Evolutionary conservation across 768 basidiomycete genomes (phyloP).

Genomic region (Collybia mongolica): DNA sequence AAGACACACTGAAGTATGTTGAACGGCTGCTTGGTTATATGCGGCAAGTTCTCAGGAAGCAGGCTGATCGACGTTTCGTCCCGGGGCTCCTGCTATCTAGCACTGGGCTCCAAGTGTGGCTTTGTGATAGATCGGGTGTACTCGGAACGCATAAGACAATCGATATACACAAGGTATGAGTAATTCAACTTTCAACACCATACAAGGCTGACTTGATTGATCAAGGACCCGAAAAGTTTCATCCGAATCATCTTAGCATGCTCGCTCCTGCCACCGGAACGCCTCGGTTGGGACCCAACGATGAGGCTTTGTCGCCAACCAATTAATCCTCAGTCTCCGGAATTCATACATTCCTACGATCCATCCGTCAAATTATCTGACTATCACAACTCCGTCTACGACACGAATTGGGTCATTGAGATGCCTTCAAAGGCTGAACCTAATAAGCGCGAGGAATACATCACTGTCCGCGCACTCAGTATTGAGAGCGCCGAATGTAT

Average conservation of each 20-base stretch:
- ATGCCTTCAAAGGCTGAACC: conserved; percentile 1
- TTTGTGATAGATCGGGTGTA: conserved; percentile 3
- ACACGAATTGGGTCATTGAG: neutral
- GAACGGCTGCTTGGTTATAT: neutral
- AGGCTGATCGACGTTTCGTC: conserved; percentile 9
- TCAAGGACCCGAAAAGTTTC: neutral
- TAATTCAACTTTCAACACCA: too few relatives aligned
- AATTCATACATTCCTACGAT: neutral
- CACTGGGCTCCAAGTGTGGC: neutral
- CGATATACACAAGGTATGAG: neutral
- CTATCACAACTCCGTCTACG: neutral
- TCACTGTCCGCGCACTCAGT: neutral
- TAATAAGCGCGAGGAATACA: neutral
- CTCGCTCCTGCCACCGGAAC: too few relatives aligned
- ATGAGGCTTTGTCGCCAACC: too few relatives aligned
- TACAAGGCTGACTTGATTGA: too few relatives aligned
- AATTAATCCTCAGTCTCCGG: neutral
- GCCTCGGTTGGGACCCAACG: too few relatives aligned
- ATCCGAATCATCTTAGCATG: neutral
- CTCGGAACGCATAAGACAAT: conserved; percentile 3
- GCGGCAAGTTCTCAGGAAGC: conserved; percentile 3
- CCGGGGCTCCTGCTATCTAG: neutral
- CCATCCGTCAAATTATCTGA: neutral
- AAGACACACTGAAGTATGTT: neutral
- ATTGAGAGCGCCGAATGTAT: neutral